A percentile compares a stretch with the other conserved stretches of the same genome.
Evolutionary conservation across 2,329 filamentous ascomycete genomes (phyloP).

Genomic region (Hymenoscyphus linearis): DNA sequence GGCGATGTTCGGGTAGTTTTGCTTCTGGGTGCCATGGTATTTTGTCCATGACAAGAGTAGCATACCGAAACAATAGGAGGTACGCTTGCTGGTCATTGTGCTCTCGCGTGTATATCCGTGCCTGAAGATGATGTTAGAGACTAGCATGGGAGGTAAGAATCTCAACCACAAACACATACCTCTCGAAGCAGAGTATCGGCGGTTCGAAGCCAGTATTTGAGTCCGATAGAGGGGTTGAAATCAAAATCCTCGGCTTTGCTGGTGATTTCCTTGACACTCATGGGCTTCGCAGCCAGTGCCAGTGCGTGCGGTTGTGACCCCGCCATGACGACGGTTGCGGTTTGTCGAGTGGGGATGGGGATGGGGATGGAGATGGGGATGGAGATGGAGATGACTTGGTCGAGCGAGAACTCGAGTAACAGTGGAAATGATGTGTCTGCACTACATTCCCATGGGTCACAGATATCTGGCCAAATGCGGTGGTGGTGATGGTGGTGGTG

Average conservation of each 20-base stretch:
- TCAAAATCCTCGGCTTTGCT: constrained; percentile 72
- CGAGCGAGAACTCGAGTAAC: no score
- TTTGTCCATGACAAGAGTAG: constrained; percentile 72
- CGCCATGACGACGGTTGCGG: constrained; percentile 23
- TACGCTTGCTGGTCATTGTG: constrained; percentile 85
- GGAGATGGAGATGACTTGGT: no score
- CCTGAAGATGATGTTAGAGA: constrained; percentile 47
- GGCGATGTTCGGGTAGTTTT: constrained; percentile 38
- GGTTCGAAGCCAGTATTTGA: constrained; percentile 78
- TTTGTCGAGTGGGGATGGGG: not conserved
- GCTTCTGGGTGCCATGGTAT: constrained; percentile 73
- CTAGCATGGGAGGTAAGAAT: no score
- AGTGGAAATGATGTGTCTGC: not conserved
- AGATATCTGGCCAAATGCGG: not conserved
- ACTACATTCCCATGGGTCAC: not conserved
- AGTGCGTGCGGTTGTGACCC: constrained; percentile 20
- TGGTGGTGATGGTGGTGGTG: not conserved
- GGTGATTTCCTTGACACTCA: constrained; percentile 73
- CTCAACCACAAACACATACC: no score
- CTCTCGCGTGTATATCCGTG: constrained; percentile 77
- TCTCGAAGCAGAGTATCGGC: constrained; percentile 76
- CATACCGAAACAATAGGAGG: constrained; percentile 84
- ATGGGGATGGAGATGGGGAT: not conserved
- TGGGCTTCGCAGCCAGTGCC: constrained; percentile 45
- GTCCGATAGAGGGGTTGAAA: constrained; percentile 69